phyloP scores from a whole-genome alignment of 768 basidiomycete genomes.

The Amanita subjunquillea region DNA sequence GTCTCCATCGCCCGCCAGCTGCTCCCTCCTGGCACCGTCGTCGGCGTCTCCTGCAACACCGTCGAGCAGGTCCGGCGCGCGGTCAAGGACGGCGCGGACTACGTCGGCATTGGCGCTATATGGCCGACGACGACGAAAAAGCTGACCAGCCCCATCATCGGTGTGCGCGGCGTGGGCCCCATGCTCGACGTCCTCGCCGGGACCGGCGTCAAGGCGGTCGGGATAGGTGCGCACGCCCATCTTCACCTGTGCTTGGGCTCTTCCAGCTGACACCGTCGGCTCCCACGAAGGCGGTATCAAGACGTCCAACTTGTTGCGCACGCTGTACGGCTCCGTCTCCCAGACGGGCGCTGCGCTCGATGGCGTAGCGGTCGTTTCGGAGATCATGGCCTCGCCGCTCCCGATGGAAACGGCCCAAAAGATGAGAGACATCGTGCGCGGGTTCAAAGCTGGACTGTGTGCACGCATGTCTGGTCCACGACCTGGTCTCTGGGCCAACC shows the following conservation, averaged over 20 bases:
- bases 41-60: conserved; percentile 76
- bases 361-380: conserved; percentile 85
- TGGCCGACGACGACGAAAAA: conserved; percentile 78
- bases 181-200: conserved; percentile 59
- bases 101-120: conserved; percentile 81
- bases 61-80: conserved; percentile 55
- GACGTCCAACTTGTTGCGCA: conserved; percentile 61
- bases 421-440: conserved; percentile 30
- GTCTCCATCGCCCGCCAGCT: conserved; percentile 52
- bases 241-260: neutral
- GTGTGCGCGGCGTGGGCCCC: conserved; percentile 61
- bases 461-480: neutral
- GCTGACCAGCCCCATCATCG: conserved; percentile 51
- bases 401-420: conserved; percentile 42
- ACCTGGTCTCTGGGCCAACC: neutral
- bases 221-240: conserved; percentile 54
- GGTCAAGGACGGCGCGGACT: conserved; percentile 60
- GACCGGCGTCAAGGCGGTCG: conserved; percentile 61
- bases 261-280: neutral
- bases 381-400: conserved; percentile 58
- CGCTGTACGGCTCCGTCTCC: conserved; percentile 63
- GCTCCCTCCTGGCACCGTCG: conserved; percentile 57
- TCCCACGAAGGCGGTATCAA: conserved; percentile 70
- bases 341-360: conserved; percentile 48
- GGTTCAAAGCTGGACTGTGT: conserved; percentile 24